Evolutionary conservation across 495 filamentous ascomycete species (phyloP).

Genomic region (Hapsidospora chrysogenum): DNA sequence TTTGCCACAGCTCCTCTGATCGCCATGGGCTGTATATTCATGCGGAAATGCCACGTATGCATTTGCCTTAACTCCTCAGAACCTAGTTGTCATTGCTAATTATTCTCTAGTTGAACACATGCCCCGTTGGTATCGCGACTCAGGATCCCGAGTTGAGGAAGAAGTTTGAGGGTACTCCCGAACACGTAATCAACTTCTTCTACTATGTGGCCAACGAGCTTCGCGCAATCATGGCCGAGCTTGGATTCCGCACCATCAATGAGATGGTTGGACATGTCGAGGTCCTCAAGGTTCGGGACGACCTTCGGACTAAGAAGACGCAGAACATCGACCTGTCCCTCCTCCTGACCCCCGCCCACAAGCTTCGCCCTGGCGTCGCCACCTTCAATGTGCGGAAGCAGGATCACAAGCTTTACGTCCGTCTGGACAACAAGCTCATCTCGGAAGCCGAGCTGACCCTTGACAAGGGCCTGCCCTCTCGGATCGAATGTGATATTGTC

Average conservation of each 20-base stretch:
- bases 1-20: constrained; percentile 97
- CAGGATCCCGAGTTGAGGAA: constrained; percentile 89
- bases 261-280: constrained; percentile 97
- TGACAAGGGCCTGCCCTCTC: constrained; percentile 86
- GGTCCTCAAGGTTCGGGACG: constrained; percentile 71
- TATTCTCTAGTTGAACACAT: constrained; percentile 53
- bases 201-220: constrained; percentile 98
- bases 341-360: constrained; percentile 92
- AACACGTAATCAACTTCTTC: constrained; percentile 99
- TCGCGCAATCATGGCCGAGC: constrained; percentile 92
- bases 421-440: constrained; percentile 97
- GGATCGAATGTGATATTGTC: constrained; percentile 95
- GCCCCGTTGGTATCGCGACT: constrained; percentile 92
- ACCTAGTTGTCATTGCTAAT: constrained; percentile 7
- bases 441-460: constrained; percentile 92
- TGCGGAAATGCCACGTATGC: constrained; percentile 61
- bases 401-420: constrained; percentile 83
- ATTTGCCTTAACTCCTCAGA: constrained; percentile 2
- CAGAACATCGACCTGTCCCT: constrained; percentile 88
- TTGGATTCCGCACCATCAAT: constrained; percentile 90
- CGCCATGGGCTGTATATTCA: constrained; percentile 95
- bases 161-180: constrained; percentile 88
- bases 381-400: constrained; percentile 99
- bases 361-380: constrained; percentile 86
- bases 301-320: constrained; percentile 77